Evolutionary conservation across 345 rosid genomes (phyloP).

Genomic region (Eucalyptus viminalis): DNA sequence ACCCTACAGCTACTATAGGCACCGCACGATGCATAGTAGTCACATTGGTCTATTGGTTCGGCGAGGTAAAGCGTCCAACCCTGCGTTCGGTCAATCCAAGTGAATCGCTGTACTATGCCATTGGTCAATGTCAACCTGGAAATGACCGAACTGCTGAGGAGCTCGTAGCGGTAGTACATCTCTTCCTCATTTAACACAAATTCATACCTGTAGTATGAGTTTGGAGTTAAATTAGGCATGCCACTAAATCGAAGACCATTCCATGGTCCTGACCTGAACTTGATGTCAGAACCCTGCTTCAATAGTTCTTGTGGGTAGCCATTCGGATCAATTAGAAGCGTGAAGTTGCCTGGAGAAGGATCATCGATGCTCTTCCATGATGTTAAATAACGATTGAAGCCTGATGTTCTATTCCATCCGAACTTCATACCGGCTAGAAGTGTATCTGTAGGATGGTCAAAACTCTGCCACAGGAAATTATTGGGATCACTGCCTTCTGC

Average conservation of each 20-base stretch:
- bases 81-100: conserved; percentile 15
- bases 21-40: conserved; percentile 24
- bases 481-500: neutral
- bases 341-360: conserved; percentile 18
- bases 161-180: conserved; percentile 15
- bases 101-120: conserved; percentile 13
- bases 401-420: conserved; percentile 20
- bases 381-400: conserved; percentile 10
- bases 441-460: conserved; percentile 30
- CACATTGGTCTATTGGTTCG: conserved; percentile 24
- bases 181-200: conserved; percentile 11
- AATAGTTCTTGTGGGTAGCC: conserved; percentile 30
- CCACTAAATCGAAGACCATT: conserved; percentile 34
- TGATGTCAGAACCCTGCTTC: neutral
- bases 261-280: conserved; percentile 28
- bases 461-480: conserved; percentile 40
- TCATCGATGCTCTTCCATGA: conserved; percentile 34
- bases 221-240: conserved; percentile 3
- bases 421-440: conserved; percentile 36
- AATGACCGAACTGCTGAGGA: neutral
- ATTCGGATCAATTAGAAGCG: neutral
- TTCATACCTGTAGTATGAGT: neutral
- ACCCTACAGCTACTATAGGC: conserved; percentile 19
- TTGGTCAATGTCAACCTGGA: conserved; percentile 11
- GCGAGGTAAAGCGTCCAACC: conserved; percentile 13